These are phyloP conservation scores for Chlorella sp. DNA, from an alignment of 139 green algal species.

Conservation along the genomic window DNA sequence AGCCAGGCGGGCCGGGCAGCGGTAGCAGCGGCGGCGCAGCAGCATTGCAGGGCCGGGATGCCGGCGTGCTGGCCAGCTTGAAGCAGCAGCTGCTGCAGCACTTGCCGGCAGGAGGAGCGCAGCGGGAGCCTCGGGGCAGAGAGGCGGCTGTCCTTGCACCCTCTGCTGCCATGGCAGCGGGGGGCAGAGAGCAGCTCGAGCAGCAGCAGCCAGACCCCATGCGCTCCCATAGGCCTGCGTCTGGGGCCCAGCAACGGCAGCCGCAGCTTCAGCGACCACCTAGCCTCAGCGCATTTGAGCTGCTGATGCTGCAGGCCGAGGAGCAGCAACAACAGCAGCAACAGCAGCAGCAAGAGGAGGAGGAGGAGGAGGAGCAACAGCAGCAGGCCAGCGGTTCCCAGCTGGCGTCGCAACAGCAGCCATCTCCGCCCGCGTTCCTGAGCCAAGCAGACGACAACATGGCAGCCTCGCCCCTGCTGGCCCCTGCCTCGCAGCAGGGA, in stretches of 20 bases:
- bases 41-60: too few relatives aligned
- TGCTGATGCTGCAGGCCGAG: background rate
- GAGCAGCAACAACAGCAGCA: background rate
- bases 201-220: background rate
- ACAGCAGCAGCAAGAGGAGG: constrained; percentile 9
- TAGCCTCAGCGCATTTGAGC: background rate
- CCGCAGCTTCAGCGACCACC: background rate
- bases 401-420: too few relatives aligned
- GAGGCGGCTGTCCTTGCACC: too few relatives aligned
- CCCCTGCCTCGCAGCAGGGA: constrained; percentile 3
- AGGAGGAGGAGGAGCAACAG: background rate
- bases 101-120: too few relatives aligned
- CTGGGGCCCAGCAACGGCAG: background rate
- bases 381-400: background rate
- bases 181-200: background rate
- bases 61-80: too few relatives aligned
- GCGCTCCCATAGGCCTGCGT: background rate
- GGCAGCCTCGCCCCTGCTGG: background rate
- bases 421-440: background rate
- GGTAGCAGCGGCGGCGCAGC: background rate
- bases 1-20: background rate
- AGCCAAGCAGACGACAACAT: constrained; percentile 32
- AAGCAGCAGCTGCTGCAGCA: too few relatives aligned
- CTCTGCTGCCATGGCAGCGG: background rate
- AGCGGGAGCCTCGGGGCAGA: too few relatives aligned